Evolutionary conservation across 176 grass and related monocot genomes (phyloP), one percentile per base, ranked within the genome.

Genomic region (Eleusine indica): DNA sequence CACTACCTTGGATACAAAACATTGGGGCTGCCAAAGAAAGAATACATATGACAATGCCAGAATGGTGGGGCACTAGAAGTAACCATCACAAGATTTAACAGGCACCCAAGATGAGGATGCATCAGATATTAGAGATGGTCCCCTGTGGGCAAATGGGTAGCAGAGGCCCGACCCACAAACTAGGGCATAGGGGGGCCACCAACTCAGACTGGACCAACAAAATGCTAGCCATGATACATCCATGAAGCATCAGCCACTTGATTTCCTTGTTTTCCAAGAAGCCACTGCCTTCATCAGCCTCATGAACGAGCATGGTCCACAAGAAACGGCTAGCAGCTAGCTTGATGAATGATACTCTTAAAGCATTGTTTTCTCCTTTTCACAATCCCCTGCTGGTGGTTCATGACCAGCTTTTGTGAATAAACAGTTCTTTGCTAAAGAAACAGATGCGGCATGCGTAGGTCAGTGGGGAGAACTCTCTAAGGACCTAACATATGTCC

Each of bases 191-290:
- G 38, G 51, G 51, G 88, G 67, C 51, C 74, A 75, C 62, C 74
- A 75, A 86, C 74, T 79, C 79, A 56, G 41, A 54, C 53, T 41
- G 67, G 66, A 60, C 87, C 84, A 85, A 82, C 84, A 69, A 74
- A 75, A 82, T 82, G 87, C 84, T 83, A 70, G 74, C 82, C 56
- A 87, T 93, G 77, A 87, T 77, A 47, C 82, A 90, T 76, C 69
- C 84, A 84, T 90, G 79, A 84, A 42, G 76, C 70, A 75, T 56
- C 80, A 62, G 63, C 75, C 75, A 87, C 53, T 83, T 35, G 44
- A 83, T 84, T 81, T 84, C 84, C 62, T 80, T 84, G 63, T 56
- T 84, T 87, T 90, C 70, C 80, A 83, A 82, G 69, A 90, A 90
- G 84, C 73, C 87, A 82, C 80, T 66, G 53, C 81, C 84, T 87